A percentile compares a stretch with the other conserved stretches of the same genome.
Conservation (phyloP, 2,329 filamentous ascomycete genomes). For the Orbilia javanica region DNA sequence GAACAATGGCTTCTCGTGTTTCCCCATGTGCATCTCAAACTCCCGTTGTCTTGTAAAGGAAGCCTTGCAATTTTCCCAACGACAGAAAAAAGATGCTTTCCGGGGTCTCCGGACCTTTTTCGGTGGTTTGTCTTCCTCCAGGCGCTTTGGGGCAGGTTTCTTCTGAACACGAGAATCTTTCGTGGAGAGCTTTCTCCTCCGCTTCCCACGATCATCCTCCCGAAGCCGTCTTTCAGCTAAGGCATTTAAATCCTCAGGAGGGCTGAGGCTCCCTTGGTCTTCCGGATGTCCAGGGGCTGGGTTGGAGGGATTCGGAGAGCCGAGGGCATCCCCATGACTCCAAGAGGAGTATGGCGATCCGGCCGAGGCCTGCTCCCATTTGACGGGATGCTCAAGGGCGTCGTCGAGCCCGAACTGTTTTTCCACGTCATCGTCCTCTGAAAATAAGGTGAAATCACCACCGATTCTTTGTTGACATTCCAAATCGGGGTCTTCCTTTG, state of each 20-base stretch:
- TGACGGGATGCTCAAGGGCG: background rate
- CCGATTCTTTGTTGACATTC: background rate
- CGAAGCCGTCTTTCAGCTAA: conserved; percentile 3
- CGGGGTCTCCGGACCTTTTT: conserved; percentile 23
- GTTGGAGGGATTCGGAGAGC: background rate
- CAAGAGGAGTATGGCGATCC: conserved; percentile 6
- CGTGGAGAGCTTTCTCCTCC: conserved; percentile 21
- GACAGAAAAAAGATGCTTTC: background rate
- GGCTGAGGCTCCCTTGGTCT: background rate
- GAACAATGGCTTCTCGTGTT: conserved; percentile 33
- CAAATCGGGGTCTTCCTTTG: too few species aligned
- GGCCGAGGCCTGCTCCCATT: background rate
- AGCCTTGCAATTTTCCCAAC: background rate
- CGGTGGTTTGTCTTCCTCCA: too few species aligned
- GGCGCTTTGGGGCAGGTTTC: background rate
- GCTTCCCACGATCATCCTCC: conserved; percentile 19
- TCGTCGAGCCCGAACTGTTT: background rate
- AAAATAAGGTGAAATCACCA: conserved; percentile 1
- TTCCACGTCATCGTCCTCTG: background rate
- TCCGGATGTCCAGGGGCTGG: background rate
- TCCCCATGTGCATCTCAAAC: conserved; percentile 35
- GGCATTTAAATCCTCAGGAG: conserved; percentile 18
- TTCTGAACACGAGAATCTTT: background rate
- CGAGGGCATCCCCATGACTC: conserved; percentile 20
- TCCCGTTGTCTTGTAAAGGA: conserved; percentile 25